These are phyloP conservation scores for Ceratocystis destructans DNA, from an alignment of 2,329 filamentous ascomycete species.

Conservation along the genomic window DNA sequence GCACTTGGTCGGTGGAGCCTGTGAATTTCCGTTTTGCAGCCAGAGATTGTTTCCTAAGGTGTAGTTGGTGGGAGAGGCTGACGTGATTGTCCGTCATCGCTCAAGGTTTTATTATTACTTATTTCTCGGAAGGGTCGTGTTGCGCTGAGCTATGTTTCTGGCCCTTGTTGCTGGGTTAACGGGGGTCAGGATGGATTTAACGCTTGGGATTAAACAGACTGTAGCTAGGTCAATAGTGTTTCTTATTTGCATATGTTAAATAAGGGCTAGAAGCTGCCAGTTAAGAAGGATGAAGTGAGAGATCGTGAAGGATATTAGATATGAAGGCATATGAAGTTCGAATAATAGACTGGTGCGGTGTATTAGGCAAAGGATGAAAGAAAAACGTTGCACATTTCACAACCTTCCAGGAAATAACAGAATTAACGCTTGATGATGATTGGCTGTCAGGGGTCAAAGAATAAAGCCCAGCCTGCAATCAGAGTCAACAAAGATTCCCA, in stretches of 20 bases:
- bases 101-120: not conserved
- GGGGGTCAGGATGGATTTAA: not conserved
- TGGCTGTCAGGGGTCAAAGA: not conserved
- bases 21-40: slow-evolving; percentile 11
- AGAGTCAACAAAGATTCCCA: too few species aligned
- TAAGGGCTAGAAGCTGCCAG: slow-evolving; percentile 1
- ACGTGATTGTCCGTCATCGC: not conserved
- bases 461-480: not conserved
- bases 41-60: not conserved
- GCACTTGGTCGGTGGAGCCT: slow-evolving; percentile 11
- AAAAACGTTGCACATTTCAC: not conserved
- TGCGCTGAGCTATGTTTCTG: not conserved
- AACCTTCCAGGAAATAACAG: not conserved
- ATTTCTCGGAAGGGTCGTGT: not conserved
- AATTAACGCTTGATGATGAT: not conserved
- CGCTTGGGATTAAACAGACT: not conserved
- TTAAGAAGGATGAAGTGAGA: not conserved
- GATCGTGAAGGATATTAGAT: not conserved
- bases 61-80: not conserved
- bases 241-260: not conserved
- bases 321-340: not conserved
- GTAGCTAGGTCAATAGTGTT: not conserved
- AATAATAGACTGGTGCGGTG: not conserved
- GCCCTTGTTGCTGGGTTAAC: slow-evolving; percentile 7
- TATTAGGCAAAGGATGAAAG: not conserved